Percentiles rank a stretch among this genome's conserved stretches.
These are phyloP conservation scores for Tympanopsis confertula DNA, from an alignment of 2,329 filamentous ascomycete species.

Conservation along the genomic window DNA sequence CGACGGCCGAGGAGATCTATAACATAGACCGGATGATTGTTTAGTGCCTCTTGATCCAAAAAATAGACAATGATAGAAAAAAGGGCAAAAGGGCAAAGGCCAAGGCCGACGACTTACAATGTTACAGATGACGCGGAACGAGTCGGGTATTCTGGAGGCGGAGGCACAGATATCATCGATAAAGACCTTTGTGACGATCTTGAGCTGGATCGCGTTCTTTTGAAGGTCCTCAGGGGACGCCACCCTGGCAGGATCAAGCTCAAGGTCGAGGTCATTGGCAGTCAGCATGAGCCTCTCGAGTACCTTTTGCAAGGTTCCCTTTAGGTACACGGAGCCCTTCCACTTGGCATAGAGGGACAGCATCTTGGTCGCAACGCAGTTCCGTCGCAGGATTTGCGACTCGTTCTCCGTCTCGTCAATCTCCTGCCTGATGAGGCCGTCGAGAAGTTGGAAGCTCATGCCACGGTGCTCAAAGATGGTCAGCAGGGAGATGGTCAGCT, in stretches of 20 bases:
- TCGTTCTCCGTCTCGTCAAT: conserved; percentile 61
- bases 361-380: conserved; percentile 64
- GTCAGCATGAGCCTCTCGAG: conserved; percentile 55
- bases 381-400: conserved; percentile 53
- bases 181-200: conserved; percentile 59
- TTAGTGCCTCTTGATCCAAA: no score
- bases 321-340: conserved; percentile 55
- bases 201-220: conserved; percentile 54
- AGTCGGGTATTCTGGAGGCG: conserved; percentile 44
- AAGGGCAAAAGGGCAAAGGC: neutral
- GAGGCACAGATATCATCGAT: conserved; percentile 61
- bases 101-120: conserved; percentile 33
- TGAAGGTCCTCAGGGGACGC: conserved; percentile 48
- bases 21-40: no score
- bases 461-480: conserved; percentile 62
- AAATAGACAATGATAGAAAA: no score
- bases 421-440: conserved; percentile 57
- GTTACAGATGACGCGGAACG: conserved; percentile 56
- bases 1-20: conserved; percentile 51
- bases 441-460: conserved; percentile 48
- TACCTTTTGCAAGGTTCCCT: conserved; percentile 53
- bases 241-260: conserved; percentile 54
- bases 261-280: conserved; percentile 55
- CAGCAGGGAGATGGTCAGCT: conserved; percentile 54
- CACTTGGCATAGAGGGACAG: conserved; percentile 61